Evolutionary conservation across 805 yeast genomes (phyloP), one percentile per base, ranked within the genome.

Genomic region (Wickerhamomyces bovis): DNA sequence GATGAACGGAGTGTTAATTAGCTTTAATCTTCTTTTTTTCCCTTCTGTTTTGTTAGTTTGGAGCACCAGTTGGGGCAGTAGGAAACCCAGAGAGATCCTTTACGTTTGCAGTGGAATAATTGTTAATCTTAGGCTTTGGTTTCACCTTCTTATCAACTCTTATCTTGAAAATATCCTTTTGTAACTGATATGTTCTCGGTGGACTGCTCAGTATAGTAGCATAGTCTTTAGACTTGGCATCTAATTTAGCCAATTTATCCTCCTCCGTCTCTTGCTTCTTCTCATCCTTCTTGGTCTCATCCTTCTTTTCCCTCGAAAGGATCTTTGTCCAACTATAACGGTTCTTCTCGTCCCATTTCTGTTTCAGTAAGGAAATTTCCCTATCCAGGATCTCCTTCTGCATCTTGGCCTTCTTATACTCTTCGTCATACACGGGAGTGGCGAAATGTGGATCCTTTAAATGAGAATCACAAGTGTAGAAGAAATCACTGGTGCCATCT

Each of bases 1-100:
- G 83, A 80, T 52, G 90, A 83, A 61, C 74, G 77, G 54, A 83
- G 83, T 13, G 85, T 82, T 23, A 85, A 85, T 33, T 45, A 42
- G 33, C 23, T n/a, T n/a, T n/a, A n/a, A n/a, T n/a, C n/a, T n/a
- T n/a, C n/a, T n/a, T n/a, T n/a, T n/a, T n/a, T n/a, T n/a, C n/a
- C n/a, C n/a, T n/a, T n/a, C 35, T n/a, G 22, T 13, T 18, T 2
- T 28, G 26, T 30, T 38, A 25, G 12, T 25, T 6, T 25, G 44
- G 52, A 30, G 25, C 23, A 13, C 31, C 48, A 15, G 42, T 44
- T 1, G 62, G 64, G 11, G 48, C 71, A 6, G 67, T 47, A 0
- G 76, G 76, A 47, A 72, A 70, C 49, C 62, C 63, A 2, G 57
- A 45, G 3, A 52, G 15, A 35, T 54, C 60, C 28, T 51, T 54